Base-by-base conservation (phyloP, 768 basidiomycete genomes). In the Lentinus brumalis region DNA sequence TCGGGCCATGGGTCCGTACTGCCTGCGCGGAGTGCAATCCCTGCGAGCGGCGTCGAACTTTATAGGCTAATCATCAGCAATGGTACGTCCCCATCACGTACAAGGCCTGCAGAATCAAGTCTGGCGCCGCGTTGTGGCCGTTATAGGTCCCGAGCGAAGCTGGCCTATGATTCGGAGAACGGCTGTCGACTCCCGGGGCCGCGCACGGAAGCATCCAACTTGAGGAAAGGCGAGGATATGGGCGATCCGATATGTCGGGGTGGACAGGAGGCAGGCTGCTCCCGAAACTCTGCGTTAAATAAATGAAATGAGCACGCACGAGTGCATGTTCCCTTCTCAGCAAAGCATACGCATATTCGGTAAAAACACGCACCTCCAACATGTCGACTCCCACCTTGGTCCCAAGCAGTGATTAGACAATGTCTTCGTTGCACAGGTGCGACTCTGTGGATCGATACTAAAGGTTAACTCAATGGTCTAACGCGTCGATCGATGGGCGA, bases 31-130 rank as follows among this genome's bases (percentile, higher is more conserved):
- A 15, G 15, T 52, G 50, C 44, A 41, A 18, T 55, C 60, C 50
- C 18, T 30, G 35, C 42, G 8, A 35, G 49, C 29, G 60, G 50
- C 39, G 44, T 56, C 35, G 46, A 54, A 62, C 51, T 47, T 40
- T 57, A 57, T 53, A 57, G 45, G 56, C 52, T 62, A 53, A 53
- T 53, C 30, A 44, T 9, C 30, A 31, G 40, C 16, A 21, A 10
- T n/a, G 6, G 51, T 40, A 59, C 61, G 56, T 62, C 47, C 46
- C 52, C 61, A 62, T 57, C 56, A 62, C 61, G 61, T 62, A 62
- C 56, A 50, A 4, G 32, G 30, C 8, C 29, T 14, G 35, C 39
- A 10, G n/a, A 21, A 9, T 47, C 42, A 14, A 30, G 32, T 50
- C 15, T 15, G 30, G 40, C n/a, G 49, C 29, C 35, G 41, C 49